Conservation (phyloP, 2,329 filamentous ascomycete genomes). For the Calonectria hongkongensis region DNA sequence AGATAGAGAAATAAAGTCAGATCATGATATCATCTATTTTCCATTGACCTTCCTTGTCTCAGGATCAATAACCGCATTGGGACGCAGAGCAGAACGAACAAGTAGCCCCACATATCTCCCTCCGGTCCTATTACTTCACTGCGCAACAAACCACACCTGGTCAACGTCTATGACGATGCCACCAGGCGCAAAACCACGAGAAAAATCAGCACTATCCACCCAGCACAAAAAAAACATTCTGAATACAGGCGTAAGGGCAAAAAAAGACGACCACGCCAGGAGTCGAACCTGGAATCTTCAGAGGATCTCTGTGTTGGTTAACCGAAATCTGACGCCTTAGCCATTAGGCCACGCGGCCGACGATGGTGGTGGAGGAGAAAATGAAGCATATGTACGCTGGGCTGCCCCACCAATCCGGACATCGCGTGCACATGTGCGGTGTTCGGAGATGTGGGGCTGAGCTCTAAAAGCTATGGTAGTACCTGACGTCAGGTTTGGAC, state of each 20-base stretch:
- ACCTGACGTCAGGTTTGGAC: no score
- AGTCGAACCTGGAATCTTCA: conserved; percentile 25
- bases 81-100: neutral
- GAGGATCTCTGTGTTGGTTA: conserved; percentile 54
- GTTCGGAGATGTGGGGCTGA: no score
- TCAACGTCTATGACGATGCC: neutral
- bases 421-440: neutral
- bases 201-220: no score
- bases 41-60: neutral
- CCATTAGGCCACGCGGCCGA: conserved; percentile 61
- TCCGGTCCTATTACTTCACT: no score
- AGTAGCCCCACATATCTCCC: neutral
- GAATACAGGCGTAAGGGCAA: neutral
- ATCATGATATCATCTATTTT: neutral
- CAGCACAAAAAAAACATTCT: neutral
- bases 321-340: conserved; percentile 62
- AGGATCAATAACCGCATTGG: neutral
- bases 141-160: no score
- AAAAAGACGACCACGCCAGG: conserved; percentile 25
- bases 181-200: neutral
- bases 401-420: neutral
- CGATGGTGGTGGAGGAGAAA: conserved; percentile 31
- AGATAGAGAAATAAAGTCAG: neutral
- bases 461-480: no score
- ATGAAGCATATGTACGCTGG: conserved; percentile 5